Percentiles rank a stretch among this genome's conserved stretches.
Conservation (phyloP, 1,139 yeast species). For the Candida sp. region DNA sequence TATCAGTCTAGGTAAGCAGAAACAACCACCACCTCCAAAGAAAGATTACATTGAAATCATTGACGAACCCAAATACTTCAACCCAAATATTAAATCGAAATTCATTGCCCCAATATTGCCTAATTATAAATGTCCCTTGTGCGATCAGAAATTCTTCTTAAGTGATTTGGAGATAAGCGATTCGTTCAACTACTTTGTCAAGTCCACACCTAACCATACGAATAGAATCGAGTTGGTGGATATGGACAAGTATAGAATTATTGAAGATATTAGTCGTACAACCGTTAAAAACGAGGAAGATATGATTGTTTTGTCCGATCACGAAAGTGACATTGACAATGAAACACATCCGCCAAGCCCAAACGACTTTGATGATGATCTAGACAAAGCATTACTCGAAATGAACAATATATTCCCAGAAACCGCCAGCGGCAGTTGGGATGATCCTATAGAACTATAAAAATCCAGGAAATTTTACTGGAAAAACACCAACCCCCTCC, state of each 20-base stretch:
- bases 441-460: slow-evolving; percentile 23
- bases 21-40: neutral
- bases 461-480: neutral
- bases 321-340: slow-evolving; percentile 17
- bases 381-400: slow-evolving; percentile 9
- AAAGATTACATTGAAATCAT: slow-evolving; percentile 7
- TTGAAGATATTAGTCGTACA: slow-evolving; percentile 19
- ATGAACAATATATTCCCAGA: slow-evolving; percentile 4
- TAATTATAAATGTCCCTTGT: slow-evolving; percentile 38
- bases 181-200: slow-evolving; percentile 40
- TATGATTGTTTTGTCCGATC: slow-evolving; percentile 26
- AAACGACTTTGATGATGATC: slow-evolving; percentile 4
- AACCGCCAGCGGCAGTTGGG: slow-evolving; percentile 35
- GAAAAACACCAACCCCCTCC: no score
- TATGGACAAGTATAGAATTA: slow-evolving; percentile 29
- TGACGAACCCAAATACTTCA: slow-evolving; percentile 5
- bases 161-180: slow-evolving; percentile 38
- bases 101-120: slow-evolving; percentile 9
- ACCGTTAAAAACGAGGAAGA: slow-evolving; percentile 13
- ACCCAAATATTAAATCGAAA: slow-evolving; percentile 6
- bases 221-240: slow-evolving; percentile 37
- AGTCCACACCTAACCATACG: slow-evolving; percentile 32
- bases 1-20: slow-evolving; percentile 7
- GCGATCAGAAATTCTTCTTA: slow-evolving; percentile 33
- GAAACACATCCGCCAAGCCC: slow-evolving; percentile 1